phyloP scores from a whole-genome alignment of 305 asterid genomes.

The Plantago coronopus region DNA sequence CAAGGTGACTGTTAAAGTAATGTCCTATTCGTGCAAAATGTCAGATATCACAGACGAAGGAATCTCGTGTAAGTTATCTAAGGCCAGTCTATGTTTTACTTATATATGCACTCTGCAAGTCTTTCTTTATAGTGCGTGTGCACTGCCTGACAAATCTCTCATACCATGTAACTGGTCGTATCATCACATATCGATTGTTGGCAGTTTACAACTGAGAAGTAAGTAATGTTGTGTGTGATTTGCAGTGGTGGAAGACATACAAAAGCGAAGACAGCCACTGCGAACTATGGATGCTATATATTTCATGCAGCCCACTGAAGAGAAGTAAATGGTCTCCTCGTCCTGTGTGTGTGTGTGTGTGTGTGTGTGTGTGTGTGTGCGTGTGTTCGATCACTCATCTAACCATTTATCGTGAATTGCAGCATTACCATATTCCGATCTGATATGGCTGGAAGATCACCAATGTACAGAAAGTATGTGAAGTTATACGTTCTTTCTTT shows the following conservation, averaged over 20 bases:
- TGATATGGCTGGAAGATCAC: conserved; percentile 94
- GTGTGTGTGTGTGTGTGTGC: no score
- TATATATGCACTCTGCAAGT: conserved; percentile 17
- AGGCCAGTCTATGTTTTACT: conserved; percentile 43
- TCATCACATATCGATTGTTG: conserved; percentile 8
- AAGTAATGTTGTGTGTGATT: conserved; percentile 29
- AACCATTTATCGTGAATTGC: conserved; percentile 41
- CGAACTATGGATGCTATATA: conserved; percentile 98
- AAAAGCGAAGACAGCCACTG: conserved; percentile 90
- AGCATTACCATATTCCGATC: conserved; percentile 84
- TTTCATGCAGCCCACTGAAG: conserved; percentile 94
- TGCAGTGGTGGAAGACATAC: conserved; percentile 99
- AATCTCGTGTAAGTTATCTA: conserved; percentile 95
- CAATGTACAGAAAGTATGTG: conserved; percentile 88
- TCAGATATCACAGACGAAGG: conserved; percentile 99
- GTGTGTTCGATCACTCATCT: no score
- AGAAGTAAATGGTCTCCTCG: conserved; percentile 54
- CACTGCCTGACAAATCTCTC: no score
- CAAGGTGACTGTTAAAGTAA: conserved; percentile 86
- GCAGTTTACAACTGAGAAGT: conserved; percentile 25
- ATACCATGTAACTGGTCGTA: no score
- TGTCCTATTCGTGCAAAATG: conserved; percentile 98
- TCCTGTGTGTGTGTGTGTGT: conserved; percentile 13
- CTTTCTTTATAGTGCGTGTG: conserved; percentile 13
- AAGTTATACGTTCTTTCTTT: no score